phyloP scores from a whole-genome alignment of 1,284 basidiomycete genomes.

The Chondrostereum purpureum region DNA sequence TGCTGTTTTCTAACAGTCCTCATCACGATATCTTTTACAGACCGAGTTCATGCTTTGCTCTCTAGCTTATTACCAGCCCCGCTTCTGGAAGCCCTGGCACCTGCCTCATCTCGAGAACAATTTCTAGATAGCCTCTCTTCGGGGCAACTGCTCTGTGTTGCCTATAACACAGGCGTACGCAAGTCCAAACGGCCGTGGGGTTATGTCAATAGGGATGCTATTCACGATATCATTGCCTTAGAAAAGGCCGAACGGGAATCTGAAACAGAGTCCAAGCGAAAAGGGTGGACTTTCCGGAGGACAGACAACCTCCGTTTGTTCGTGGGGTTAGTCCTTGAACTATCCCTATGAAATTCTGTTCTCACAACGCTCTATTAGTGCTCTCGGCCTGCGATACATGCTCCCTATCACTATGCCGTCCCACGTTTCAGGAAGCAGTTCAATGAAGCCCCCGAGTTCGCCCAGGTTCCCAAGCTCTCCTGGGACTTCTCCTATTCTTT shows the following conservation, averaged over 20 bases:
- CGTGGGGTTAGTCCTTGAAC: slow-evolving; percentile 57
- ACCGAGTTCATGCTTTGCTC: slow-evolving; percentile 56
- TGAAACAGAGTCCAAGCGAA: slow-evolving; percentile 33
- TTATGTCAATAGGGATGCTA: slow-evolving; percentile 68
- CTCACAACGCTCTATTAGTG: slow-evolving; percentile 44
- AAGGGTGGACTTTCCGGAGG: slow-evolving; percentile 75
- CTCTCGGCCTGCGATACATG: slow-evolving; percentile 74
- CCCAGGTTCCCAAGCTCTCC: slow-evolving; percentile 17
- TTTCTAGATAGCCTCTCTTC: slow-evolving; percentile 62
- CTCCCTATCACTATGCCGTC: slow-evolving; percentile 58
- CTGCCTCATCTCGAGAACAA: slow-evolving; percentile 22
- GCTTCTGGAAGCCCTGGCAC: slow-evolving; percentile 38
- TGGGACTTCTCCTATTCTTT: slow-evolving; percentile 37
- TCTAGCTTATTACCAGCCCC: slow-evolving; percentile 44
- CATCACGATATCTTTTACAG: slow-evolving; percentile 26
- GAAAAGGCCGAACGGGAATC: slow-evolving; percentile 38
- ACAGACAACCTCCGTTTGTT: slow-evolving; percentile 79
- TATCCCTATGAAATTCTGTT: too few species aligned
- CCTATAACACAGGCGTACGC: slow-evolving; percentile 76
- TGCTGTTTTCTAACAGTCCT: slow-evolving; percentile 8
- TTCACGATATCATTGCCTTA: slow-evolving; percentile 72
- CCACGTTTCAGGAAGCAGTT: slow-evolving; percentile 20
- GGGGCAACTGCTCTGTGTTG: slow-evolving; percentile 73
- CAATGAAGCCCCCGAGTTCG: slow-evolving; percentile 21
- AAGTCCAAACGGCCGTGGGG: slow-evolving; percentile 83